A percentile compares a stretch with the other conserved stretches of the same genome.
Conservation (phyloP, 768 basidiomycete species). For the Lyophyllum semitale region DNA sequence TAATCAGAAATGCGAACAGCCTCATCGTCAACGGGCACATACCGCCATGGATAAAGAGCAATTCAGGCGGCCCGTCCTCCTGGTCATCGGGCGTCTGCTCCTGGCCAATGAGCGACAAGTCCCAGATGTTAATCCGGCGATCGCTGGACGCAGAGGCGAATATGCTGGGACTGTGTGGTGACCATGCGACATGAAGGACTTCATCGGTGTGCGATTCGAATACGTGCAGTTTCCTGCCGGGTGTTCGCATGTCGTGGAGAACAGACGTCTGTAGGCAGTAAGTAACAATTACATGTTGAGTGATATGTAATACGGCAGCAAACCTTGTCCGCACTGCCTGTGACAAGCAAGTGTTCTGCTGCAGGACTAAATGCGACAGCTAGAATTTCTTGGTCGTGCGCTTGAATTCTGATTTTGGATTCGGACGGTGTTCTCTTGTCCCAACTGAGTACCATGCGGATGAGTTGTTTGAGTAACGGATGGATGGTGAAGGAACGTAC, state of each 20-base stretch:
- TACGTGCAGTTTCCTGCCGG: constrained; percentile 78
- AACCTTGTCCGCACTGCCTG: constrained; percentile 94
- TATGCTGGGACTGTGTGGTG: constrained; percentile 87
- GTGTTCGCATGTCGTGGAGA: constrained; percentile 82
- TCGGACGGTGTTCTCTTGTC: constrained; percentile 79
- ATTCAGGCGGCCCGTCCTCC: constrained; percentile 96
- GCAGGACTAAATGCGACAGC: constrained; percentile 89
- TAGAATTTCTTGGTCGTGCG: constrained; percentile 90
- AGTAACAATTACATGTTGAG: neutral
- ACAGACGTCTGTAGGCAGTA: constrained; percentile 65
- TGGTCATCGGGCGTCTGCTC: constrained; percentile 98
- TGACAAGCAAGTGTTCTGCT: constrained; percentile 76
- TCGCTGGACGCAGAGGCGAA: constrained; percentile 96
- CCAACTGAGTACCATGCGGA: constrained; percentile 61
- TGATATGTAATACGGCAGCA: neutral
- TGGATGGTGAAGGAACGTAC: constrained; percentile 47
- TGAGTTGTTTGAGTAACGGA: neutral
- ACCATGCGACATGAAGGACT: constrained; percentile 93
- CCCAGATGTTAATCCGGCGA: constrained; percentile 93
- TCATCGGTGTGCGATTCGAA: constrained; percentile 96
- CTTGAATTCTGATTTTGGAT: constrained; percentile 73
- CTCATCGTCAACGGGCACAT: constrained; percentile 29
- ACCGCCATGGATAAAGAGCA: constrained; percentile 96
- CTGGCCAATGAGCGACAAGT: constrained; percentile 84
- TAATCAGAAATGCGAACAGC: neutral